Evolutionary conservation across 2,329 filamentous ascomycete species (phyloP).

Genomic region (Akanthomyces muscarius): DNA sequence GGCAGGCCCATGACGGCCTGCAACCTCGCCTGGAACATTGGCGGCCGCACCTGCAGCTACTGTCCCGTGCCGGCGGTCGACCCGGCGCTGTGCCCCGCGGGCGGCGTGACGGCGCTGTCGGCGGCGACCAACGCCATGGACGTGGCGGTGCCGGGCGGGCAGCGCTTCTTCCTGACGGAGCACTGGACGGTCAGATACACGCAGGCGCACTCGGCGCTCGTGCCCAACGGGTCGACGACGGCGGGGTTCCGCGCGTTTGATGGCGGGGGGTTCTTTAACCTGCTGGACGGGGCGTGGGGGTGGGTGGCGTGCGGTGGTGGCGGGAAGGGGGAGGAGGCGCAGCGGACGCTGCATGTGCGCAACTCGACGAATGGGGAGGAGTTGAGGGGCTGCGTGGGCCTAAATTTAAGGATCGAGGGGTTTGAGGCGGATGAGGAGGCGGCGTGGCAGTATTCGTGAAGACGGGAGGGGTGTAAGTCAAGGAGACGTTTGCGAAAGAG

Average conservation of each 20-base stretch:
- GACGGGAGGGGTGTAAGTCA: neutral
- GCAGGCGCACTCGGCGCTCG: constrained; percentile 31
- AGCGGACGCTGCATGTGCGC: constrained; percentile 9
- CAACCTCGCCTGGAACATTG: constrained; percentile 24
- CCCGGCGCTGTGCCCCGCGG: constrained; percentile 27
- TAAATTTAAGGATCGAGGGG: constrained; percentile 13
- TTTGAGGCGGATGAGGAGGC: neutral
- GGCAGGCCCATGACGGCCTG: constrained; percentile 28
- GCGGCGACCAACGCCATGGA: constrained; percentile 25
- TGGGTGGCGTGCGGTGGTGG: constrained; percentile 12
- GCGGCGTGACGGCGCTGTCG: constrained; percentile 26
- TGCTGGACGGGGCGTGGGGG: constrained; percentile 13
- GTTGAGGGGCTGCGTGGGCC: constrained; percentile 6
- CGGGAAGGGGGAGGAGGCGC: neutral
- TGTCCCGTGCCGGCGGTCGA: neutral
- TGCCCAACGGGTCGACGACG: constrained; percentile 26
- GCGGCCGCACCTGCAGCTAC: constrained; percentile 25
- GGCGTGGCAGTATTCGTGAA: constrained; percentile 17
- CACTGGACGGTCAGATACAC: constrained; percentile 30
- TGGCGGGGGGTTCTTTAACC: constrained; percentile 32
- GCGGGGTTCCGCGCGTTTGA: constrained; percentile 29
- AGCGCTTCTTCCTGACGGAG: constrained; percentile 28
- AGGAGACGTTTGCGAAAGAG: neutral
- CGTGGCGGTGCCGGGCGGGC: constrained; percentile 31
- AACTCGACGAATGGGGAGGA: constrained; percentile 14